phyloP scores from a whole-genome alignment of 108 stramenopile genomes.

The Skeletonema costatum region DNA sequence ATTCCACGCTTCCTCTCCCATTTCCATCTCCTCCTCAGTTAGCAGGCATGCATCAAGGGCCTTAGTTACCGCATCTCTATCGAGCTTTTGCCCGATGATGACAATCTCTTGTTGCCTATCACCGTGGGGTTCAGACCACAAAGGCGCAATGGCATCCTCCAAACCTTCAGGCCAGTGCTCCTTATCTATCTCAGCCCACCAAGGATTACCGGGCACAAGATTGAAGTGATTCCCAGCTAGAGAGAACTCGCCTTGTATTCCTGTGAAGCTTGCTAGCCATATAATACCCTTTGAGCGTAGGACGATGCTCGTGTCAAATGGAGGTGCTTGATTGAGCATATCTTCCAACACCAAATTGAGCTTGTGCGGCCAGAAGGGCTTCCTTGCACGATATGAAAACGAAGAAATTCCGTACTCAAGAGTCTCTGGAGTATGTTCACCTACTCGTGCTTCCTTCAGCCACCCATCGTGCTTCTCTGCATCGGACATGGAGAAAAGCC shows the following conservation, averaged over 20 bases:
- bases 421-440: slow-evolving; percentile 72
- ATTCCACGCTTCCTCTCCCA: slow-evolving; percentile 49
- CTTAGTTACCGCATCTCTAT: slow-evolving; percentile 36
- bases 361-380: slow-evolving; percentile 71
- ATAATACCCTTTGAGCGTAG: slow-evolving; percentile 73
- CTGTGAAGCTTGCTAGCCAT: slow-evolving; percentile 59
- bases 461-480: slow-evolving; percentile 73
- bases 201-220: slow-evolving; percentile 52
- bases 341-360: slow-evolving; percentile 35
- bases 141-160: slow-evolving; percentile 29
- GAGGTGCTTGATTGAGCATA: slow-evolving; percentile 26
- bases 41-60: slow-evolving; percentile 70
- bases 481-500: slow-evolving; percentile 66
- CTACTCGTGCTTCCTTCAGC: slow-evolving; percentile 64
- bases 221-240: slow-evolving; percentile 68
- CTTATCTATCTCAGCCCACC: slow-evolving; percentile 61
- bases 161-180: slow-evolving; percentile 53
- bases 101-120: slow-evolving; percentile 87
- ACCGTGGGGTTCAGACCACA: slow-evolving; percentile 55
- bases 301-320: slow-evolving; percentile 37
- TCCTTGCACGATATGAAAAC: slow-evolving; percentile 64
- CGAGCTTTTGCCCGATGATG: slow-evolving; percentile 72
- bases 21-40: slow-evolving; percentile 61
- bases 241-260: slow-evolving; percentile 58
- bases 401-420: slow-evolving; percentile 73